A percentile compares a stretch with the other conserved stretches of the same genome.
Conservation (phyloP, 768 basidiomycete species). For the Lactarius akahatsu region DNA sequence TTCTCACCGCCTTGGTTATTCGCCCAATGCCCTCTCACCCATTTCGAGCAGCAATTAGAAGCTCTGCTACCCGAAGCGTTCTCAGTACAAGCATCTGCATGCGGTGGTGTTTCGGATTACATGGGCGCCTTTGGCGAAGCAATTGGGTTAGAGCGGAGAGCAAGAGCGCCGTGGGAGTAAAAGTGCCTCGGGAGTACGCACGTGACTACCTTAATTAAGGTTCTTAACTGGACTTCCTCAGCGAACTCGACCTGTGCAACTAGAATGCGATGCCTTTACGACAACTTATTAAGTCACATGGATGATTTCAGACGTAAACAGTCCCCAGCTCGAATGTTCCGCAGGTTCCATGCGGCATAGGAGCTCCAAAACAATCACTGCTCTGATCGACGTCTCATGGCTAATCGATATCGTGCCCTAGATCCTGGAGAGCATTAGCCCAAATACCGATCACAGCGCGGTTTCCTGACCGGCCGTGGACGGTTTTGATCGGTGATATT, state of each 20-base stretch:
- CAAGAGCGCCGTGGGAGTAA: neutral
- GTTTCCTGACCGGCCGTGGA: neutral
- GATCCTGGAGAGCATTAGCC: neutral
- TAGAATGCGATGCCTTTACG: neutral
- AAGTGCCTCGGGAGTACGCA: neutral
- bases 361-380: neutral
- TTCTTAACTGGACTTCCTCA: neutral
- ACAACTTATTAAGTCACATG: neutral
- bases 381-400: neutral
- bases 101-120: conserved; percentile 36
- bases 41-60: conserved; percentile 40
- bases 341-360: neutral
- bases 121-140: conserved; percentile 22
- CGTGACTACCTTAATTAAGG: neutral
- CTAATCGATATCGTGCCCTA: neutral
- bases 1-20: neutral
- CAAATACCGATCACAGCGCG: neutral
- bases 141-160: neutral
- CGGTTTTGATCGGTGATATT: conserved; percentile 17
- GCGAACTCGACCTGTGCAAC: neutral
- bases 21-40: neutral
- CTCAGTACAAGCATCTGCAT: conserved; percentile 53
- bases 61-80: conserved; percentile 58
- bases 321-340: neutral
- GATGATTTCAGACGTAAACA: neutral